These are phyloP conservation scores for Zasmidium citrigriseum DNA, from an alignment of 2,329 filamentous ascomycete genomes.

Conservation along the genomic window DNA sequence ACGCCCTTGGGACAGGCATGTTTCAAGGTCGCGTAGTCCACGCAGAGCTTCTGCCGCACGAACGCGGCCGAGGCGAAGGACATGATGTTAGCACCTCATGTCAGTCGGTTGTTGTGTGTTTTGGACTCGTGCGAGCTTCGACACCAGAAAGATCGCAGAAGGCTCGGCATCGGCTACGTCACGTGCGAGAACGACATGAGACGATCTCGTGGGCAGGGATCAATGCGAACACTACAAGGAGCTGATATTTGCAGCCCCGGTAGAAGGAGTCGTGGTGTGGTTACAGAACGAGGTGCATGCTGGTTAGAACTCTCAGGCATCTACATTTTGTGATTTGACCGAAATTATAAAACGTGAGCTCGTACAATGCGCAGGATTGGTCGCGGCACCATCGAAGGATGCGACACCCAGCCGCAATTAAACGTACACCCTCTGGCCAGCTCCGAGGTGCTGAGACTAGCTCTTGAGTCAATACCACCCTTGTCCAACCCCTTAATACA, in stretches of 20 bases:
- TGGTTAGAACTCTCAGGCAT: background rate
- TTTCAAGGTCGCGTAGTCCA: slow-evolving; percentile 68
- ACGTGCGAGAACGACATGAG: no score
- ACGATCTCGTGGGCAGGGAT: background rate
- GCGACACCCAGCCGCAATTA: no score
- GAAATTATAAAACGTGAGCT: background rate
- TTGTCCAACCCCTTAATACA: no score
- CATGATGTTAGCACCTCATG: slow-evolving; percentile 14
- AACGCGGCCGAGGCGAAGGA: slow-evolving; percentile 41
- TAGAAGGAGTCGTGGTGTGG: background rate
- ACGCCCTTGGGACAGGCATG: slow-evolving; percentile 80
- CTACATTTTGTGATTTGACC: background rate
- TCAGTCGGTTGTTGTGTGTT: background rate
- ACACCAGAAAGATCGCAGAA: background rate
- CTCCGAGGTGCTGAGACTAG: no score
- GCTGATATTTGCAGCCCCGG: background rate
- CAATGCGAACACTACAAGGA: background rate
- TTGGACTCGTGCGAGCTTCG: background rate
- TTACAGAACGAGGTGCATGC: background rate
- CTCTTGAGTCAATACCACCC: no score
- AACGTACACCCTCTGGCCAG: no score
- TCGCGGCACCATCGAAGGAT: no score
- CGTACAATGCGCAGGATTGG: background rate
- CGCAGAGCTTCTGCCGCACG: slow-evolving; percentile 73
- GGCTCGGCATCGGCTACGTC: background rate